A percentile compares a stretch with the other conserved stretches of the same genome.
These are phyloP conservation scores for Pyrenophora graminea DNA, from an alignment of 2,329 filamentous ascomycete species.

Conservation along the genomic window DNA sequence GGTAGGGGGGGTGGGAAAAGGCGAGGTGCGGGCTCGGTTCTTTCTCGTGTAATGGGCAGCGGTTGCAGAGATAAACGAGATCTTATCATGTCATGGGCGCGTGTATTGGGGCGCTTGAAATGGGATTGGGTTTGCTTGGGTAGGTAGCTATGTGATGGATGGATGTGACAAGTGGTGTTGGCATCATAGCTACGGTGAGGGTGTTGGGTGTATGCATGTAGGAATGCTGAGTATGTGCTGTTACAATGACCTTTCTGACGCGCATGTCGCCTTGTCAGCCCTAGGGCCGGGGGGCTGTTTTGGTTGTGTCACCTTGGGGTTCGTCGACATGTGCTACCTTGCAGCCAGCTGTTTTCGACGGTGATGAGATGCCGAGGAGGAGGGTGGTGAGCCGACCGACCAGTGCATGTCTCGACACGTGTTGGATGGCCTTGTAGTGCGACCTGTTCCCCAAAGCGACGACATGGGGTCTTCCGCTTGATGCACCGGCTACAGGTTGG, in stretches of 20 bases:
- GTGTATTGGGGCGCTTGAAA: no score
- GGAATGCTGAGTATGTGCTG: no score
- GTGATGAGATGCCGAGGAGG: conserved; percentile 1
- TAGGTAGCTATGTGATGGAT: background rate
- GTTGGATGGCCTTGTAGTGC: conserved; percentile 4
- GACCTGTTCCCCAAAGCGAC: conserved; percentile 1
- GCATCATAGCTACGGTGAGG: background rate
- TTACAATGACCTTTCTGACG: background rate
- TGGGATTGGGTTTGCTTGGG: background rate
- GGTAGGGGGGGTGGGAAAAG: no score
- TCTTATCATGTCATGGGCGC: background rate
- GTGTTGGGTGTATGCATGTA: no score
- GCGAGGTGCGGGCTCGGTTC: no score
- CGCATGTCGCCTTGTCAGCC: conserved; percentile 13
- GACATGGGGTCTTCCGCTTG: conserved; percentile 14
- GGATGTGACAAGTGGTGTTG: background rate
- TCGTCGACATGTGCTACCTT: background rate
- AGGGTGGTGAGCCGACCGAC: conserved; percentile 1
- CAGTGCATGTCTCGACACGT: conserved; percentile 13
- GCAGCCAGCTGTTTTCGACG: background rate
- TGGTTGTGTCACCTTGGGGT: conserved; percentile 20
- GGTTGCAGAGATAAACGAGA: conserved; percentile 17
- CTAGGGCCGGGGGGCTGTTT: conserved; percentile 20
- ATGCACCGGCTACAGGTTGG: conserved; percentile 29
- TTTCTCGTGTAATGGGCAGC: no score